A percentile compares a stretch with the other conserved stretches of the same genome.
Conservation (phyloP, 1,284 basidiomycete species). For the Pulveroboletus sp. region DNA sequence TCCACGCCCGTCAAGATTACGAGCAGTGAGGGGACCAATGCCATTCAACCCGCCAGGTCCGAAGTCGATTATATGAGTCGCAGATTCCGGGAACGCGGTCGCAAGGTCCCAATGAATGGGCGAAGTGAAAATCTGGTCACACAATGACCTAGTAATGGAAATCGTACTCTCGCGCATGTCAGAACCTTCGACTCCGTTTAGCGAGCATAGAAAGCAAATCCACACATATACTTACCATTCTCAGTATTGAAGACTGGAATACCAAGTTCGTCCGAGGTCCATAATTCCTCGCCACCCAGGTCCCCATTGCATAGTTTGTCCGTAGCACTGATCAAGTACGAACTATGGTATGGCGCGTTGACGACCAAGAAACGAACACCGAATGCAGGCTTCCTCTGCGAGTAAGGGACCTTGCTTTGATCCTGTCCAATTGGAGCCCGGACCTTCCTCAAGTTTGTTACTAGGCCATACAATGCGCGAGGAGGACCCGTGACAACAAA, state of each 20-base stretch:
- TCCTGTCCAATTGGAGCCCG: slow-evolving; percentile 86
- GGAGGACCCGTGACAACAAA: slow-evolving; percentile 95
- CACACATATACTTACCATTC: slow-evolving; percentile 59
- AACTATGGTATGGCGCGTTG: slow-evolving; percentile 93
- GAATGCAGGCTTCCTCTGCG: slow-evolving; percentile 94
- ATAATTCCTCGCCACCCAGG: slow-evolving; percentile 77
- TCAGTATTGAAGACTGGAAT: slow-evolving; percentile 94
- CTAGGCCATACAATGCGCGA: slow-evolving; percentile 91
- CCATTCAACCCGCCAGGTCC: slow-evolving; percentile 94
- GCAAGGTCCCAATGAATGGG: slow-evolving; percentile 94
- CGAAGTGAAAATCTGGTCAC: slow-evolving; percentile 90
- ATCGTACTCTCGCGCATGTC: slow-evolving; percentile 70
- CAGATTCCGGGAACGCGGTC: slow-evolving; percentile 83
- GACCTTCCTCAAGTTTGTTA: slow-evolving; percentile 86
- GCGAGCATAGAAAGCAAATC: slow-evolving; percentile 9
- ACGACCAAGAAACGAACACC: slow-evolving; percentile 92
- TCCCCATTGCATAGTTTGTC: slow-evolving; percentile 78
- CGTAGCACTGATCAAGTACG: slow-evolving; percentile 78
- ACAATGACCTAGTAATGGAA: slow-evolving; percentile 81
- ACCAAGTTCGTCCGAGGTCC: slow-evolving; percentile 72
- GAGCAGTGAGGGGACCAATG: slow-evolving; percentile 88
- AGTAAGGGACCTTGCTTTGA: slow-evolving; percentile 92
- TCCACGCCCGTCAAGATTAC: slow-evolving; percentile 91
- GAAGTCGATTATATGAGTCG: slow-evolving; percentile 95
- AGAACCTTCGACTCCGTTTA: slow-evolving; percentile 54